Evolutionary conservation across 2,329 filamentous ascomycete species (phyloP), one percentile per base, ranked within the genome.

Genomic region (Cladosporium cucumerinum): DNA sequence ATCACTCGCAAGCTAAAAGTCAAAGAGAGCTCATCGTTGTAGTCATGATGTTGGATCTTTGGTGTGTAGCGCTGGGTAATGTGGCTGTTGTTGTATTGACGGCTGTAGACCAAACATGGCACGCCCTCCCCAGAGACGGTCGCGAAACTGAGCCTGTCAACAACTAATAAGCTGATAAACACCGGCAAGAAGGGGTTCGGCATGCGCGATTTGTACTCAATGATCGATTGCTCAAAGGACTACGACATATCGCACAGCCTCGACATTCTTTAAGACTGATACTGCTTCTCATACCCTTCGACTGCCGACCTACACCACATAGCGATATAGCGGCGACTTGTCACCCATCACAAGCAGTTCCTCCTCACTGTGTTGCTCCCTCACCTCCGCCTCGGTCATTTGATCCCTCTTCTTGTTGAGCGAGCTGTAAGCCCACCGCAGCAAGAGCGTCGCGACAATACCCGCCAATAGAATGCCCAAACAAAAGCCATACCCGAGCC

Each of bases 401-500:
- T 66, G 67, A 32, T 71, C 76, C 34, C 75, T 74, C 64, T 69
- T 70, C 59, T 71, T 72, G 57, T 79, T 78, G 32, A 77, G 72
- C 25, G 66, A 69, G 68, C 71, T 71, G 62, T 74, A 76, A 39
- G 70, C 71, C 8, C 67, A 61, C 61, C 75, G 65, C 32, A 74
- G 49, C 11, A 68, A 62, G 14, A 73, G 48, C 18, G 67, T 71
- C 66, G 71, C 69, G 11, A 69, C n/a, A 16, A 67, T 51, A 2
- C 64, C 64, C 8, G 66, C 62, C 18, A 61, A 51, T 12, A 66
- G 58, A 18, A 69, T 64, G 1, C 64, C 65, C 46, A 69, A 58
- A 78, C 76, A 23, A 58, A 70, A 68, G 12, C 80, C 78, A 68
- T 84, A 86, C 0, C 84, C 84, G 0, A 81, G 82, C 39, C 69